Percentiles rank a stretch among this genome's conserved stretches.
These are phyloP conservation scores for Strigomonas culicis DNA, from an alignment of 208 protist species.

Conservation along the genomic window DNA sequence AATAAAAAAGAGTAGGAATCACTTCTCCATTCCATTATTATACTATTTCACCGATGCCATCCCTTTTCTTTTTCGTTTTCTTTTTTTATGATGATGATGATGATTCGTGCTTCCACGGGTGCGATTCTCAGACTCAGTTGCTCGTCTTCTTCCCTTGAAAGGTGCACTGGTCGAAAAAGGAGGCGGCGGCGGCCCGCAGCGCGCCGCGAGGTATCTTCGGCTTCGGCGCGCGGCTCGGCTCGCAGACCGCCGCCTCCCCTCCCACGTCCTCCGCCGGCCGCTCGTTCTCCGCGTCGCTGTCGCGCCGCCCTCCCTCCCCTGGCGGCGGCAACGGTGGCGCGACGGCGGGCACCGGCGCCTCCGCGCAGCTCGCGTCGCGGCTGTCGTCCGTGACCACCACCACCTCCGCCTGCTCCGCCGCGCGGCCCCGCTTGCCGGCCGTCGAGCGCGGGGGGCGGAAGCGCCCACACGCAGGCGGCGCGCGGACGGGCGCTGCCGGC, in stretches of 20 bases:
- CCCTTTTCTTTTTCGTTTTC: background rate
- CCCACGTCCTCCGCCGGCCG: too few relatives aligned
- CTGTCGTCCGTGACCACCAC: slow-evolving; percentile 20
- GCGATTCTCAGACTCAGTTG: background rate
- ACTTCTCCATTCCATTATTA: background rate
- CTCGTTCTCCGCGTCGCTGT: too few relatives aligned
- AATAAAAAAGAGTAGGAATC: background rate
- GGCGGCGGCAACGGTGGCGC: too few relatives aligned
- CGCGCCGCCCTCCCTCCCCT: too few relatives aligned
- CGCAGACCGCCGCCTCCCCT: too few relatives aligned
- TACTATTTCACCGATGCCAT: too few relatives aligned
- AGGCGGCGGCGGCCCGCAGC: too few relatives aligned
- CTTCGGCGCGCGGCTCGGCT: too few relatives aligned
- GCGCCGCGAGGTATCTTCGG: too few relatives aligned
- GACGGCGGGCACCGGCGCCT: too few relatives aligned
- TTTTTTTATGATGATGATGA: background rate
- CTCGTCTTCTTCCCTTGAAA: background rate
- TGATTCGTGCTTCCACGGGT: background rate
- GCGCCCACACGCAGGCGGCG: background rate
- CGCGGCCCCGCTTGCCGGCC: background rate
- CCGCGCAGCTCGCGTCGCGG: too few relatives aligned
- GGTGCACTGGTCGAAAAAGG: too few relatives aligned
- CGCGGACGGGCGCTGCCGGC: background rate
- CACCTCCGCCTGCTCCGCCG: slow-evolving; percentile 15
- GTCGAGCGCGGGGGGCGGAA: background rate